These are phyloP conservation scores for Backusella luteola DNA, from an alignment of 192 early-diverging fungal species.

Conservation along the genomic window DNA sequence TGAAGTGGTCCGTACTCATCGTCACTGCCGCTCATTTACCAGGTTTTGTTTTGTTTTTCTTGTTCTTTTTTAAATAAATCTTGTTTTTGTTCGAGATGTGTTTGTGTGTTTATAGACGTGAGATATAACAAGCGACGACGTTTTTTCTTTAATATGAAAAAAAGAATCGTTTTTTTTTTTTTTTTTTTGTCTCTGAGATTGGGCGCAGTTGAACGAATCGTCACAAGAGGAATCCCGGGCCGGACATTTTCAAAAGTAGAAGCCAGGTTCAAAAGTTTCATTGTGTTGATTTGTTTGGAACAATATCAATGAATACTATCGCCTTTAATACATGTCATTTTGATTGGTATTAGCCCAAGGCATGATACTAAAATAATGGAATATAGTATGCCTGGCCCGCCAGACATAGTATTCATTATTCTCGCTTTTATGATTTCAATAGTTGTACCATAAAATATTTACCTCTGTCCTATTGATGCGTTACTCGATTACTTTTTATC, in stretches of 20 bases:
- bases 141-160: background rate
- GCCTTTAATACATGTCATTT: no score
- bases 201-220: background rate
- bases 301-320: no score
- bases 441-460: no score
- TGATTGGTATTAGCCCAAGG: no score
- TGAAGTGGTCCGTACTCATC: slow-evolving; percentile 15
- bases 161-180: background rate
- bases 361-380: no score
- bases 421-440: no score
- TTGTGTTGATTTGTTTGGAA: no score
- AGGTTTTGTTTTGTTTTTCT: background rate
- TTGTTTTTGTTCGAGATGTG: background rate
- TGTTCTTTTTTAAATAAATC: background rate
- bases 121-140: background rate
- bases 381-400: no score
- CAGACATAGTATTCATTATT: no score
- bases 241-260: background rate
- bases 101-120: background rate
- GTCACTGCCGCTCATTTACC: slow-evolving; percentile 2
- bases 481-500: no score
- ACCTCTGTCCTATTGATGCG: no score
- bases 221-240: background rate
- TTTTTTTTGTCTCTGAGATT: background rate
- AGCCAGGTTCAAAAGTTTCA: no score